These are phyloP conservation scores for Malus hybrid DNA, from an alignment of 331 rosid genomes.

Conservation along the genomic window DNA sequence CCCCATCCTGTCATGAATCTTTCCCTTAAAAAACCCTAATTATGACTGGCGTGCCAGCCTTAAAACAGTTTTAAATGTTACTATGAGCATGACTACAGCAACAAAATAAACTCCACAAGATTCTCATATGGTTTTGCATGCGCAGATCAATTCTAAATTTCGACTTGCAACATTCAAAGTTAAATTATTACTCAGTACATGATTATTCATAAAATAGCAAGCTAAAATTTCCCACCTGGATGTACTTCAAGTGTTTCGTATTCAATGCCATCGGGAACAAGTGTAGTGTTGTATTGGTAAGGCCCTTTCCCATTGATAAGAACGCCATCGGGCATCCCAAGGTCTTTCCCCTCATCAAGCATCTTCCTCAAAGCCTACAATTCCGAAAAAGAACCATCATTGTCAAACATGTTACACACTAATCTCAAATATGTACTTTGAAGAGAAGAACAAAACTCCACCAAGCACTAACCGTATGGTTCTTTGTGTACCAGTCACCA, in stretches of 20 bases:
- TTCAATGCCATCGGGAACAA: constrained; percentile 80
- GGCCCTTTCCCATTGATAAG: constrained; percentile 98
- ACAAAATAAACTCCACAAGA: neutral
- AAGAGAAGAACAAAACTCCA: constrained; percentile 4
- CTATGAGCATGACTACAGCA: neutral
- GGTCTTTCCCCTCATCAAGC: constrained; percentile 86
- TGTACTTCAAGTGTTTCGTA: constrained; percentile 68
- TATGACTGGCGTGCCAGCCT: neutral
- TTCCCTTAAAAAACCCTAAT: neutral
- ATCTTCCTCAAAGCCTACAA: constrained; percentile 74
- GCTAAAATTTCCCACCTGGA: constrained; percentile 49
- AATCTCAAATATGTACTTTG: neutral
- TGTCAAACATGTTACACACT: constrained; percentile 3
- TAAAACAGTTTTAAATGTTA: neutral
- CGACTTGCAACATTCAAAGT: neutral
- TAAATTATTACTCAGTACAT: neutral
- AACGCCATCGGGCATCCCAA: constrained; percentile 95
- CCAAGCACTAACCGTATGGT: constrained; percentile 73
- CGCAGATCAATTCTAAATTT: neutral
- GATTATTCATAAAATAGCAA: neutral
- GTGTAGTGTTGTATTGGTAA: constrained; percentile 69
- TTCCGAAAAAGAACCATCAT: constrained; percentile 13
- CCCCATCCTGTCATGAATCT: neutral
- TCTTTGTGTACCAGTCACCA: constrained; percentile 89
- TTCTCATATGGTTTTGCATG: neutral